Conservation (phyloP, 139 green algal species). For the Coelastrella sp. region DNA sequence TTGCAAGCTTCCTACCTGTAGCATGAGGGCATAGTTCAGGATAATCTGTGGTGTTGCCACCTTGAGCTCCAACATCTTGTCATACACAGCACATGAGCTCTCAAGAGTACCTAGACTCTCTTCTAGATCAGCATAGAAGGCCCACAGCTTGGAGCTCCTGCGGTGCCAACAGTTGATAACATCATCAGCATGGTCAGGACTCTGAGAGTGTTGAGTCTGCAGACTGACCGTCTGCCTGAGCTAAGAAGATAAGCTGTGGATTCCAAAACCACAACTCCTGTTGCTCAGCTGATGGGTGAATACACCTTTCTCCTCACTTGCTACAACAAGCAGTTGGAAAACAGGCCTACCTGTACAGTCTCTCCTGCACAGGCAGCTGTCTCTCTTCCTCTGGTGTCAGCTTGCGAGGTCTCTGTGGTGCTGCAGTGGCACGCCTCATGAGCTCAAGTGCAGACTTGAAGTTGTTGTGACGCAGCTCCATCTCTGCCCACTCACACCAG, state of each 20-base stretch:
- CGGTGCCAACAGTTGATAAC: too few relatives aligned
- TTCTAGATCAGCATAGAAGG: conserved; percentile 94
- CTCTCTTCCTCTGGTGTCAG: conserved; percentile 74
- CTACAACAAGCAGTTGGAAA: background rate
- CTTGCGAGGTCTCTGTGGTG: conserved; percentile 40
- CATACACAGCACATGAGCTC: conserved; percentile 82
- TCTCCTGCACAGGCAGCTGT: conserved; percentile 81
- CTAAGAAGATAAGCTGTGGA: too few relatives aligned
- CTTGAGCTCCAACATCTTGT: conserved; percentile 88
- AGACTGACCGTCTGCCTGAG: too few relatives aligned
- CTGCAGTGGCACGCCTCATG: conserved; percentile 75
- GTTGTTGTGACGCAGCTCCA: conserved; percentile 96
- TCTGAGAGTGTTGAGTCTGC: too few relatives aligned
- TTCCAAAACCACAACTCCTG: too few relatives aligned
- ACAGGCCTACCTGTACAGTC: conserved; percentile 75
- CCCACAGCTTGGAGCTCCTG: conserved; percentile 80
- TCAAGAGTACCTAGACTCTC: conserved; percentile 94
- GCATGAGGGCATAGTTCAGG: conserved; percentile 92
- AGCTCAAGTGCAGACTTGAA: conserved; percentile 88
- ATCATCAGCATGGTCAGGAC: too few relatives aligned
- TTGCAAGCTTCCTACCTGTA: conserved; percentile 68
- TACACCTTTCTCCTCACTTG: too few relatives aligned
- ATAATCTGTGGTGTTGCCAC: conserved; percentile 97
- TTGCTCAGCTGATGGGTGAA: too few relatives aligned
- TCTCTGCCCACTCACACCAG: conserved; percentile 96